Percentiles rank a stretch among this genome's conserved stretches.
phyloP scores from a whole-genome alignment of 225 moss, liverwort and hornwort genomes.

The Bryum argenteum region DNA sequence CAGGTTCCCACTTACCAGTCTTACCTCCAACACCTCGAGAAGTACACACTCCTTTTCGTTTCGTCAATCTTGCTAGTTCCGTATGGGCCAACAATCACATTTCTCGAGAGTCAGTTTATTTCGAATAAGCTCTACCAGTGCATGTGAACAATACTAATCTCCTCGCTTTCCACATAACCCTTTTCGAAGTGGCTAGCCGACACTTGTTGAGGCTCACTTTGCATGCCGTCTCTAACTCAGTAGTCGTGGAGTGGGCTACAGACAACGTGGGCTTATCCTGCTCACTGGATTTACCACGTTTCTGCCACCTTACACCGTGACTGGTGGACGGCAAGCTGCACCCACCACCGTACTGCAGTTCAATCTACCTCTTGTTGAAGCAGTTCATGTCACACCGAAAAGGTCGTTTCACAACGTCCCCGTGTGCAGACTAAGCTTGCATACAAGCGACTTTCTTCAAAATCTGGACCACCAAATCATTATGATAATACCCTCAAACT shows the following conservation, averaged over 20 bases:
- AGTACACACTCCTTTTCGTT: neutral
- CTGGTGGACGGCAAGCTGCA: constrained; percentile 6
- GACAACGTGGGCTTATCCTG: constrained; percentile 4
- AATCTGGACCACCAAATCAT: too few species aligned
- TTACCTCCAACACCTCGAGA: neutral
- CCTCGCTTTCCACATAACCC: constrained; percentile 14
- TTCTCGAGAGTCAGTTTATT: neutral
- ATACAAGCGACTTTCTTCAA: neutral
- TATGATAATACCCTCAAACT: too few species aligned
- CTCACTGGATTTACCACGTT: neutral
- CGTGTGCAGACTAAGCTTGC: neutral
- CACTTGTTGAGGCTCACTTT: neutral
- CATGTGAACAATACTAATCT: neutral
- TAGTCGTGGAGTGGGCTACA: neutral
- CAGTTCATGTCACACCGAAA: neutral
- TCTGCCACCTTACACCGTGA: neutral
- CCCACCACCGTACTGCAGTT: neutral
- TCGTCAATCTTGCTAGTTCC: neutral
- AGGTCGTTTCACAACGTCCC: constrained; percentile 8
- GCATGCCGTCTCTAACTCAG: constrained; percentile 16
- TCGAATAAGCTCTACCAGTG: constrained; percentile 1
- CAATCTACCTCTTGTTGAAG: constrained; percentile 1
- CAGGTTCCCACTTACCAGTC: too few species aligned
- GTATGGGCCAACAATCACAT: neutral
- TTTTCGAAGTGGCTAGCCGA: neutral